A percentile compares a stretch with the other conserved stretches of the same genome.
Evolutionary conservation across 345 rosid species (phyloP).

Genomic region (Corchorus olitorius): DNA sequence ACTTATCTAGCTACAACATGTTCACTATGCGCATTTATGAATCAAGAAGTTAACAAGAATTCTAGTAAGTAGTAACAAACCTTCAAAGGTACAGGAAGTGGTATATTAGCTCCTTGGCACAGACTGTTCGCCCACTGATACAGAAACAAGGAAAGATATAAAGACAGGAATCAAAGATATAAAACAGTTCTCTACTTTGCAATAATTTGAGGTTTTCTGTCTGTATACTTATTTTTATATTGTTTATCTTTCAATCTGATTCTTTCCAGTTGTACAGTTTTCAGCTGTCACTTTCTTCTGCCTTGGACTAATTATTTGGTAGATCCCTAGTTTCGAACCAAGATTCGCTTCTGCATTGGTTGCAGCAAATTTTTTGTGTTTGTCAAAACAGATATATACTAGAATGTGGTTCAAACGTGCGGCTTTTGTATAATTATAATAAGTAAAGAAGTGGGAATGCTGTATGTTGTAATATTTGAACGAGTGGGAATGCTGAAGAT

Average conservation of each 20-base stretch:
- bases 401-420: too few species aligned
- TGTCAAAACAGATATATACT: too few species aligned
- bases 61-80: constrained; percentile 34
- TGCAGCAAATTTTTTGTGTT: background rate
- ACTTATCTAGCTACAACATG: too few species aligned
- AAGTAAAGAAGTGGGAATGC: too few species aligned
- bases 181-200: background rate
- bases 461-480: too few species aligned
- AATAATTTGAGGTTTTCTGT: background rate
- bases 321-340: background rate
- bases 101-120: constrained; percentile 89
- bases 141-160: background rate
- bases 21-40: too few species aligned
- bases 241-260: background rate
- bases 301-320: background rate
- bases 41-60: background rate
- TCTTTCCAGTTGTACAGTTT: background rate
- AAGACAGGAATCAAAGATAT: background rate
- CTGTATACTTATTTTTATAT: background rate
- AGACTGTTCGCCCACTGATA: constrained; percentile 93
- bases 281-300: background rate
- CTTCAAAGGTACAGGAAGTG: constrained; percentile 82
- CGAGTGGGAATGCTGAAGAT: too few species aligned
- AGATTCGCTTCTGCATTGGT: background rate
- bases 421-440: too few species aligned